Evolutionary conservation across 441 rosid genomes (phyloP), one percentile per base, ranked within the genome.

Genomic region (California macrophylla): DNA sequence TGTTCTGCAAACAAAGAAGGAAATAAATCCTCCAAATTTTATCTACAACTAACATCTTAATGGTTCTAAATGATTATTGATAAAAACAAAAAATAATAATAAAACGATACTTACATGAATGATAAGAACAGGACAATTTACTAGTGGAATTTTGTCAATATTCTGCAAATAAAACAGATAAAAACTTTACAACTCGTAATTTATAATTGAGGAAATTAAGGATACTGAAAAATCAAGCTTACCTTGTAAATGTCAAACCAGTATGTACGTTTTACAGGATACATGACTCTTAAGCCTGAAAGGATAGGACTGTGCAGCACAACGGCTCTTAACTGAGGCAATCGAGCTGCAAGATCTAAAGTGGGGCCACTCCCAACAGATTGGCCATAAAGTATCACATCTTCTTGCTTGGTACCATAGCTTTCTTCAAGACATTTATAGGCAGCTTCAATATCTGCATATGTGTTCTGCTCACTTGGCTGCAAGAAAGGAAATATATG

Each of bases 161-260:
- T 94, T 94, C 98, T 94, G 98, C 87, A 73, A 75, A 64, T 28
- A 74, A 69, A 26, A 72, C 30, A 20, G 71, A 56, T 36, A 1
- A 66, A 56, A 45, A 67, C 18, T 28, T 71, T 20, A 21, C 62
- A 12, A 9, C 26, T 7, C 21, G 36, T 26, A 68, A 74, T 26
- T 9, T 66, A 8, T 18, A 16, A 56, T 32, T 15, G 32, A 61
- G 70, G 45, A 52, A 32, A 30, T 23, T 28, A 32, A 66, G 56
- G 26, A 50, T 36, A 61, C 71, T 47, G 32, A 8, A 28, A 42
- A 66, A 74, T 36, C 25, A 52, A 58, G 60, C 71, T 2, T 80
- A 90, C 98, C 97, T 92, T 94, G 82, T 86, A 94, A 69, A 94
- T 94, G 80, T 92, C 98, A 34, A 94, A 94, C 97, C 98, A 92